Percentiles rank a stretch among this genome's conserved stretches.
Evolutionary conservation across 129 eudicot species (phyloP).

Genomic region (Chrysanthemum lavandulifolium): DNA sequence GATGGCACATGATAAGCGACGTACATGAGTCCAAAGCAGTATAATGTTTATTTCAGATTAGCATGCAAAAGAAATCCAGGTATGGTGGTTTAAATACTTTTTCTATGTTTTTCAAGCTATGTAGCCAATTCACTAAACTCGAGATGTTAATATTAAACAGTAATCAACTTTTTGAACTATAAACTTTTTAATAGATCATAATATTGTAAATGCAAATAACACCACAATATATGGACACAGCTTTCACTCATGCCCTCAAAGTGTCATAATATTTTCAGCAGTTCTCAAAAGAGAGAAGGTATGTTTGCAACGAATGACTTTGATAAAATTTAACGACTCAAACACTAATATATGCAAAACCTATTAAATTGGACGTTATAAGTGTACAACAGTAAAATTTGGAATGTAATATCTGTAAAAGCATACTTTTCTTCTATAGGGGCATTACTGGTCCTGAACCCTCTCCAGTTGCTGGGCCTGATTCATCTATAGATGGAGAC

Average conservation of each 20-base stretch:
- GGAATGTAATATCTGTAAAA: neutral
- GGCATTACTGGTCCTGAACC: conserved; percentile 18
- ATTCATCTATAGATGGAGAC: conserved; percentile 22
- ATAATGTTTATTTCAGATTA: too few species aligned
- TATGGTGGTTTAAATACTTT: too few species aligned
- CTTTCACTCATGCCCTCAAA: neutral
- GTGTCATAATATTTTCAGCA: neutral
- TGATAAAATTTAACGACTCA: neutral
- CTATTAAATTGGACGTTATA: neutral
- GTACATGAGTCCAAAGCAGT: too few species aligned
- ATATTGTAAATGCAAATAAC: neutral
- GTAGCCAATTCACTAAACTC: too few species aligned
- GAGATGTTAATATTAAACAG: too few species aligned
- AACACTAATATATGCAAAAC: neutral
- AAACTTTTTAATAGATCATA: neutral
- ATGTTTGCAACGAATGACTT: neutral
- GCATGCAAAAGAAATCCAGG: too few species aligned
- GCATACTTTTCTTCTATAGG: conserved; percentile 65
- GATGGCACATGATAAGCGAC: neutral
- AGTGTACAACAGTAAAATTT: neutral
- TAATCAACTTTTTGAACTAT: neutral
- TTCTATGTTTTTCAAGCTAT: too few species aligned
- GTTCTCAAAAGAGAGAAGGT: neutral
- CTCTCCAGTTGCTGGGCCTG: conserved; percentile 25
- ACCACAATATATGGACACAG: neutral